A percentile compares a stretch with the other conserved stretches of the same genome.
Evolutionary conservation across 495 filamentous ascomycete species (phyloP).

Genomic region (Penicillium crystallinum): DNA sequence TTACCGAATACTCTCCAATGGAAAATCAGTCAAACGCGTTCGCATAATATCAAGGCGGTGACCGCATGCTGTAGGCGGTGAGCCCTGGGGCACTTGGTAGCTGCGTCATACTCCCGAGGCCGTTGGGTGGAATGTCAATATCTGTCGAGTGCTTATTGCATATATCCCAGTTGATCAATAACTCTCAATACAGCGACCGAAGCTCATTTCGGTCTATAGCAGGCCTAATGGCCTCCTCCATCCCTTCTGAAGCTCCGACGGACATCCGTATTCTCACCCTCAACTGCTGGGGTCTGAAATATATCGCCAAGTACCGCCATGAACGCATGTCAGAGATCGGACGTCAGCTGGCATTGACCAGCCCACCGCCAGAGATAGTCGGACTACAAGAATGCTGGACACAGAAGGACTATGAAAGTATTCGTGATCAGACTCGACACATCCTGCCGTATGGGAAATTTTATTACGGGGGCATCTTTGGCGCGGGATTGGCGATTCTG

Average conservation of each 20-base stretch:
- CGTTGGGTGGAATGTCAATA: neutral
- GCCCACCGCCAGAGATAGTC: constrained; percentile 76
- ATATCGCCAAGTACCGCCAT: constrained; percentile 69
- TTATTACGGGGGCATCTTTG: constrained; percentile 84
- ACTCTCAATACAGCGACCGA: neutral
- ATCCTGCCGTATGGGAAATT: constrained; percentile 93
- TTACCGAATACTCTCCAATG: neutral
- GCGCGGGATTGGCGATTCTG: constrained; percentile 86
- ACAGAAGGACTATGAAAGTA: constrained; percentile 79
- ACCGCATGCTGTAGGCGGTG: neutral
- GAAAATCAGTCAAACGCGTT: constrained; percentile 12
- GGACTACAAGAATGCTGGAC: constrained; percentile 96
- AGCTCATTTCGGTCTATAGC: neutral
- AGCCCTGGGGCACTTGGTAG: neutral
- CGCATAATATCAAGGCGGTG: neutral
- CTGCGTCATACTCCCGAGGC: constrained; percentile 1
- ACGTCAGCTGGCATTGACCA: constrained; percentile 58
- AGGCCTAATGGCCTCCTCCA: constrained; percentile 16
- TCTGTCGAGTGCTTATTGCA: neutral
- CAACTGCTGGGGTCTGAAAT: constrained; percentile 97
- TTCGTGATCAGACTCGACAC: constrained; percentile 66
- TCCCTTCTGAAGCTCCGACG: constrained; percentile 22
- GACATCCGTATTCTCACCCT: constrained; percentile 72
- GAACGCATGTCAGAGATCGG: constrained; percentile 84
- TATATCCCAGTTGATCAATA: neutral